Conservation (phyloP, 139 green algal species). For the Eudorina sp. region DNA sequence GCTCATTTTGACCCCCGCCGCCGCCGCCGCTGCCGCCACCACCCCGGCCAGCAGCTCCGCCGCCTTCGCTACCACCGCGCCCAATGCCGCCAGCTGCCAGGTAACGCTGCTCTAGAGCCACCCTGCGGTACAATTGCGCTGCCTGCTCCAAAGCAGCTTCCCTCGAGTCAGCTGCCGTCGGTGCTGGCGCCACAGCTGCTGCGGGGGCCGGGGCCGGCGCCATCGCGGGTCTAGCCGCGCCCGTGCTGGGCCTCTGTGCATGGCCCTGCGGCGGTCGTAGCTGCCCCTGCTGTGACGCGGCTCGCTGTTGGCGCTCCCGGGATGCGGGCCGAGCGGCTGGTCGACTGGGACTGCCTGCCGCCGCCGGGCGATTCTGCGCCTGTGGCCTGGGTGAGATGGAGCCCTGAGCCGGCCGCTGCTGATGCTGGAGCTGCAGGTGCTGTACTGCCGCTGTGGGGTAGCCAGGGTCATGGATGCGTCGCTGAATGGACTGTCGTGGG, state of each 20-base stretch:
- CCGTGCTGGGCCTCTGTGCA: background rate
- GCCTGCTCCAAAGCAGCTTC: background rate
- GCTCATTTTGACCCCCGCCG: no score
- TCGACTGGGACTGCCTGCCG: no score
- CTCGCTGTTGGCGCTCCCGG: background rate
- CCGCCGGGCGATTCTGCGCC: no score
- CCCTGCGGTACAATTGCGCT: background rate
- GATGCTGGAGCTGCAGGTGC: no score
- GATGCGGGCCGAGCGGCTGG: no score
- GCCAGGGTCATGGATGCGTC: no score
- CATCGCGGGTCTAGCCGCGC: no score
- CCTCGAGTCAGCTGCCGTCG: background rate
- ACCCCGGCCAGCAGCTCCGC: background rate
- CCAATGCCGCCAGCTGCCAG: conserved; percentile 4
- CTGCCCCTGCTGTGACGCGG: background rate
- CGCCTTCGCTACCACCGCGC: background rate
- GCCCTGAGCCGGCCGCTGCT: no score
- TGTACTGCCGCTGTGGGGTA: no score
- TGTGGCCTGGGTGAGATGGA: no score
- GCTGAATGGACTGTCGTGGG: no score
- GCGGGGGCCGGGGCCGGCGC: background rate
- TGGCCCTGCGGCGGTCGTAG: background rate
- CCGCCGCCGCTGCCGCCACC: background rate
- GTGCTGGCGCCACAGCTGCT: background rate
- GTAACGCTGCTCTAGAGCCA: conserved; percentile 12